phyloP scores from a whole-genome alignment of 2,329 filamentous ascomycete species.

The Hortaea sp. region DNA sequence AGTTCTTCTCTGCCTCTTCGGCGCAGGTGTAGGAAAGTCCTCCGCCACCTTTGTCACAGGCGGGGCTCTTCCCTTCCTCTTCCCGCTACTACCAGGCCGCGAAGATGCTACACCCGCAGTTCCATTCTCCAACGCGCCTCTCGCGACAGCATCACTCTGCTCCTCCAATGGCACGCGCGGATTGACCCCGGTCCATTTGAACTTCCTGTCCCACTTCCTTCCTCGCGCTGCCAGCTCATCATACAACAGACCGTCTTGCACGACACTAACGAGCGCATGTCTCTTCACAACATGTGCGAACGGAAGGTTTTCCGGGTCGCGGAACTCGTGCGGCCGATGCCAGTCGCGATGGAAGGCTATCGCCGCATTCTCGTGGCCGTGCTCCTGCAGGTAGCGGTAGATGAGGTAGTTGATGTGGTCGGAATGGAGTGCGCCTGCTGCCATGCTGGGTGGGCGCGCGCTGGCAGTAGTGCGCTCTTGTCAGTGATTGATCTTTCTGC shows the following conservation, averaged over 20 bases:
- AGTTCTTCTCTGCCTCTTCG: slow-evolving; percentile 24
- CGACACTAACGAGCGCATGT: slow-evolving; percentile 49
- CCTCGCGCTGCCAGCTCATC: slow-evolving; percentile 27
- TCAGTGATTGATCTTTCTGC: no score
- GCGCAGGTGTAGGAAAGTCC: slow-evolving; percentile 23
- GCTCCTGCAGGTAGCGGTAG: slow-evolving; percentile 46
- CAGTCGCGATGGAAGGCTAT: slow-evolving; percentile 53
- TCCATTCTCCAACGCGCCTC: not conserved
- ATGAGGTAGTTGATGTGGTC: slow-evolving; percentile 62
- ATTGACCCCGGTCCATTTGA: slow-evolving; percentile 16
- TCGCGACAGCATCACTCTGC: slow-evolving; percentile 5
- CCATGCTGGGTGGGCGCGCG: not conserved
- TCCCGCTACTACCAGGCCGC: slow-evolving; percentile 10
- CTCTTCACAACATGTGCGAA: slow-evolving; percentile 51
- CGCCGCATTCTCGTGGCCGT: slow-evolving; percentile 28
- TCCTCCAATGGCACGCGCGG: slow-evolving; percentile 13
- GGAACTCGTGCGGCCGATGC: slow-evolving; percentile 35
- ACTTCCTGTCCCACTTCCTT: slow-evolving; percentile 15
- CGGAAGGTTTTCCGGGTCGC: slow-evolving; percentile 49
- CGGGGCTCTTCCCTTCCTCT: slow-evolving; percentile 10
- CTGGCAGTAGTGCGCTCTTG: no score
- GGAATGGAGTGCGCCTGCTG: slow-evolving; percentile 34
- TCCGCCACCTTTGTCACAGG: slow-evolving; percentile 13
- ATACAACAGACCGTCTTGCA: slow-evolving; percentile 51
- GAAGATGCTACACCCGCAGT: slow-evolving; percentile 1